phyloP scores from a whole-genome alignment of 2,329 filamentous ascomycete genomes.

The Verticillium dahliae region DNA sequence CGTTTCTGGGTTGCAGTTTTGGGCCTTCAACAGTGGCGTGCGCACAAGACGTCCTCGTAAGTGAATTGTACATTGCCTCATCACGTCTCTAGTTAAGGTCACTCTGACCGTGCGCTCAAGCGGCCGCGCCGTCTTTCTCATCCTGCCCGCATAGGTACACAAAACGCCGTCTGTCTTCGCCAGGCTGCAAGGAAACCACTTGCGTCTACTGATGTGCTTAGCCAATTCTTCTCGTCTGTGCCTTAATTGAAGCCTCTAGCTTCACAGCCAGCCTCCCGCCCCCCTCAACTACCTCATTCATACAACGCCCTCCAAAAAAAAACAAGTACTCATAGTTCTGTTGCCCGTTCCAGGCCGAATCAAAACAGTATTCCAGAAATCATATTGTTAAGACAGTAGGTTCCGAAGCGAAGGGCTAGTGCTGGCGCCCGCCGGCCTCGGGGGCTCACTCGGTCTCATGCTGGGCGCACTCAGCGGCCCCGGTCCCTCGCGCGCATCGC shows the following conservation, averaged over 20 bases:
- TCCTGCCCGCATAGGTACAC: not conserved
- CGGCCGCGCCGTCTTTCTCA: not conserved
- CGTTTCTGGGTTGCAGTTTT: too few species aligned
- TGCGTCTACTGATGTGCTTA: not conserved
- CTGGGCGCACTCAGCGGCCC: constrained; percentile 17
- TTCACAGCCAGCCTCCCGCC: not conserved
- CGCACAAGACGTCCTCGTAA: too few species aligned
- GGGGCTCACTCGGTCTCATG: constrained; percentile 14
- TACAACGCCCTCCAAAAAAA: not conserved
- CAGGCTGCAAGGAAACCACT: not conserved
- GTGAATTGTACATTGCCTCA: not conserved
- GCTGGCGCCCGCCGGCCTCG: constrained; percentile 53
- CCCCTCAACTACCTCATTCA: not conserved
- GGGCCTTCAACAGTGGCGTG: too few species aligned
- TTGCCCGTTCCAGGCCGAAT: not conserved
- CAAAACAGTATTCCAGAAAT: not conserved
- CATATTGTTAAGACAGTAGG: constrained; percentile 53
- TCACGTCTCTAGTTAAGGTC: not conserved
- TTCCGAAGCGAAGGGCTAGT: constrained; percentile 72
- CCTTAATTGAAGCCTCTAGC: not conserved
- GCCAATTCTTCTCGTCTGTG: not conserved
- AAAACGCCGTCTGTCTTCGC: not conserved
- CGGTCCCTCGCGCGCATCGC: constrained; percentile 7
- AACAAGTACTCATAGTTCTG: not conserved
- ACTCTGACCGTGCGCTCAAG: not conserved